These are phyloP conservation scores for Emiliania huxleyi DNA, from an alignment of 78 protist species.

Conservation along the genomic window DNA sequence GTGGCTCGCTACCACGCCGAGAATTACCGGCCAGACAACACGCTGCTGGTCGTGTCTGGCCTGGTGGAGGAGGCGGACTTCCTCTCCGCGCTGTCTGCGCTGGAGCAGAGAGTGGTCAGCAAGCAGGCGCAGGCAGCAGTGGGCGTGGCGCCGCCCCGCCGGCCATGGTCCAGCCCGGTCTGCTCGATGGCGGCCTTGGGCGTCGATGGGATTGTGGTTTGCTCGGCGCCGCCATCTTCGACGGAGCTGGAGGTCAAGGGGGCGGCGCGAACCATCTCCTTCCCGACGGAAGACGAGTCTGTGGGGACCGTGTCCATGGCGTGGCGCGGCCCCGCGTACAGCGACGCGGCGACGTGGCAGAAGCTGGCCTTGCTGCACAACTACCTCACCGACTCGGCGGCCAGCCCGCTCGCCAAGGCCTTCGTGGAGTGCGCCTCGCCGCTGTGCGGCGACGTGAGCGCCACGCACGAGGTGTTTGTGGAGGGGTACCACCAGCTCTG, in stretches of 20 bases:
- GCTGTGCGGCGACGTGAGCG: slow-evolving; percentile 11
- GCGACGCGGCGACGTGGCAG: neutral
- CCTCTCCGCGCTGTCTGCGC: neutral
- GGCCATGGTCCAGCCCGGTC: neutral
- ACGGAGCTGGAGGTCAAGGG: too few relatives aligned
- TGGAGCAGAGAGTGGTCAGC: neutral
- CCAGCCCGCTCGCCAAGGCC: slow-evolving; percentile 34
- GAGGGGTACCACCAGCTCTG: slow-evolving; percentile 16
- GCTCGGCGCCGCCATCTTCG: neutral
- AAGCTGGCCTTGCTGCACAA: slow-evolving; percentile 1
- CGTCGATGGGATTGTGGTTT: neutral
- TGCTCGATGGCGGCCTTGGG: neutral
- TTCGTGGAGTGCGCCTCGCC: slow-evolving; percentile 44
- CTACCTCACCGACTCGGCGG: slow-evolving; percentile 59
- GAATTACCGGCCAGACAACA: slow-evolving; percentile 66
- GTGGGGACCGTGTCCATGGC: slow-evolving; percentile 24
- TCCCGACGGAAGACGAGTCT: slow-evolving; percentile 46
- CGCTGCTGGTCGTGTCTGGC: slow-evolving; percentile 57
- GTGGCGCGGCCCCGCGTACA: slow-evolving; percentile 40
- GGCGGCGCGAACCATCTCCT: neutral
- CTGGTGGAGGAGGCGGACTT: neutral
- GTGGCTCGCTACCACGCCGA: slow-evolving; percentile 55
- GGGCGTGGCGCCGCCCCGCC: too few relatives aligned
- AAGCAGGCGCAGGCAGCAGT: neutral
- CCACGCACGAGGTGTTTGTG: neutral